These are phyloP conservation scores for Isochrysis galbana DNA, from an alignment of 78 protist genomes.

Conservation along the genomic window DNA sequence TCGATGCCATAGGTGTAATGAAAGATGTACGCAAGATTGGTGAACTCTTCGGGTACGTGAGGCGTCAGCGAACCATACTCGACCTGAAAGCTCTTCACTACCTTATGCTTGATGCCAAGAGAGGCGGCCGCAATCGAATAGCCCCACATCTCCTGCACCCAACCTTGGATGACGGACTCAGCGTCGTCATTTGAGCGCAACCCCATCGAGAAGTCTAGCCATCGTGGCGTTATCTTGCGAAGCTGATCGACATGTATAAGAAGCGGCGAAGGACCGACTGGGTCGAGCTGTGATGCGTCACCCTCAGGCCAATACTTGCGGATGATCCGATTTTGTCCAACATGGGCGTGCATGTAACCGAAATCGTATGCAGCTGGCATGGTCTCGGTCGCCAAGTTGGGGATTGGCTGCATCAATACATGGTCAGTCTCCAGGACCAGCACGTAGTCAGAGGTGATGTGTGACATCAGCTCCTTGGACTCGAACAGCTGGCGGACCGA, in stretches of 20 bases:
- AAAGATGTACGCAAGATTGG: neutral
- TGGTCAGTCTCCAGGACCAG: constrained; percentile 22
- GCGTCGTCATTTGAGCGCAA: neutral
- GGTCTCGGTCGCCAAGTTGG: neutral
- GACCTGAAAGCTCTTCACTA: neutral
- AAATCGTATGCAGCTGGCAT: neutral
- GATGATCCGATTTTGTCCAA: neutral
- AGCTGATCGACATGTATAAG: neutral
- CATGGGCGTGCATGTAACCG: constrained; percentile 2
- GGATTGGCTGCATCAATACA: neutral
- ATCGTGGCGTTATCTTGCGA: neutral
- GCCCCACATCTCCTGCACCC: constrained; percentile 41
- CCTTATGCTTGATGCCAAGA: neutral
- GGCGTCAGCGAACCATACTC: neutral
- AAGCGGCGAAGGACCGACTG: constrained; percentile 9
- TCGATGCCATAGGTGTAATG: constrained; percentile 19
- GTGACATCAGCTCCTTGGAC: too few species aligned
- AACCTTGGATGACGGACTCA: neutral
- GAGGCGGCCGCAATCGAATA: constrained; percentile 29
- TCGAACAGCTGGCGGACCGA: neutral
- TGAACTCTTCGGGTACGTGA: neutral
- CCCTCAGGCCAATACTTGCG: neutral
- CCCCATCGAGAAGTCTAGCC: neutral
- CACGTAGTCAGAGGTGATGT: neutral
- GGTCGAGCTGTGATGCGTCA: neutral